Percentiles rank a stretch among this genome's conserved stretches.
Conservation (phyloP, 176 grass and related monocot species). For the Carex cristatella region DNA sequence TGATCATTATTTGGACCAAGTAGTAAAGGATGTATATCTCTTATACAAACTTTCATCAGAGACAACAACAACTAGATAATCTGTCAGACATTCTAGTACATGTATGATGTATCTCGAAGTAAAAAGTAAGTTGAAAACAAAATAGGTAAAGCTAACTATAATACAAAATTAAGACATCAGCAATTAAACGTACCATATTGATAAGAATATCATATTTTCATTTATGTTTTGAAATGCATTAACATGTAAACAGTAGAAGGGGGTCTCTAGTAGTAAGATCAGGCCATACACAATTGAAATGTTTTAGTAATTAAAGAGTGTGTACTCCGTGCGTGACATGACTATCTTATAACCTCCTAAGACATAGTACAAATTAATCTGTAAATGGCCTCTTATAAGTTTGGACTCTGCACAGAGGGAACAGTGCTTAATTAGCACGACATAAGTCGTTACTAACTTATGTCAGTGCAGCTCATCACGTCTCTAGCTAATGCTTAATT, state of each 20-base stretch:
- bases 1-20: not conserved
- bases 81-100: not conserved
- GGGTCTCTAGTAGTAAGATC: not conserved
- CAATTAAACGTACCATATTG: not conserved
- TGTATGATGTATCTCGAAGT: not conserved
- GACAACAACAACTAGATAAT: not conserved
- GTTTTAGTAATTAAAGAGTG: not conserved
- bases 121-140: slow-evolving; percentile 2
- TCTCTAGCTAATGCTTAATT: not conserved
- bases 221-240: not conserved
- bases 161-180: not conserved
- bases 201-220: not conserved
- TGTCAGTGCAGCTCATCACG: not conserved
- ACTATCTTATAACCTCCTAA: not conserved
- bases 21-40: not conserved
- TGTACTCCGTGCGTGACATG: not conserved
- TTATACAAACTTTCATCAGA: not conserved
- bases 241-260: not conserved
- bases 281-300: not conserved
- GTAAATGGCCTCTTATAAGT: not conserved
- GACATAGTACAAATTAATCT: not conserved
- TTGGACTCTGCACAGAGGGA: not conserved
- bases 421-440: not conserved
- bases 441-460: not conserved
- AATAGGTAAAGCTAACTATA: not conserved